Evolutionary conservation across 495 filamentous ascomycete genomes (phyloP).

Genomic region (Penicillium parvum): DNA sequence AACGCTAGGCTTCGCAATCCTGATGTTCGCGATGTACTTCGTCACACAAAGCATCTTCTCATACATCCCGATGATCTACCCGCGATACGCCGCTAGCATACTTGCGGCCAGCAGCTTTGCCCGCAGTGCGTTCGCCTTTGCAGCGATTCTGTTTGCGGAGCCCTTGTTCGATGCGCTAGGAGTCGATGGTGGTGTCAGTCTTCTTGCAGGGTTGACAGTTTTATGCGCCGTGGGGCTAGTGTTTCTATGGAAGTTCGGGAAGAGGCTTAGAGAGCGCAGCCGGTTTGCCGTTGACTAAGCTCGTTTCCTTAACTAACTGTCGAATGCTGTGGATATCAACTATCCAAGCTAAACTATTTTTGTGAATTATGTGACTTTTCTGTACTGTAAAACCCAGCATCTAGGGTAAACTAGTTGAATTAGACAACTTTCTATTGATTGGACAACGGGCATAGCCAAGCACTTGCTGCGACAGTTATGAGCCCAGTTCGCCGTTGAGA

Average conservation of each 20-base stretch:
- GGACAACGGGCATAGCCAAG: too few species aligned
- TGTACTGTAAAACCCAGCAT: too few species aligned
- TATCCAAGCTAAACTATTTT: too few species aligned
- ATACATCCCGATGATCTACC: slow-evolving; percentile 50
- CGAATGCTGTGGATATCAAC: too few species aligned
- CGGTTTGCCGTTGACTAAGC: too few species aligned
- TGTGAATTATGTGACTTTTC: too few species aligned
- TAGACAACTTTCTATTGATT: too few species aligned
- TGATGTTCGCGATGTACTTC: slow-evolving; percentile 42
- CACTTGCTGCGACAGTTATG: too few species aligned
- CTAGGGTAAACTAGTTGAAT: too few species aligned
- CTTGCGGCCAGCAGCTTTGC: slow-evolving; percentile 51
- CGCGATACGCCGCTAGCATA: slow-evolving; percentile 49
- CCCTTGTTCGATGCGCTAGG: background rate
- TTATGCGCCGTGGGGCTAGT: background rate
- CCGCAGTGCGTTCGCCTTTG: slow-evolving; percentile 35
- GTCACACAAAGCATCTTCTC: slow-evolving; percentile 54
- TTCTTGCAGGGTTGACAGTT: background rate
- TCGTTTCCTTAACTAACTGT: too few species aligned
- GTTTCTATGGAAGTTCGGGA: background rate
- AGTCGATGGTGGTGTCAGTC: background rate
- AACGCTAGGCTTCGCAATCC: slow-evolving; percentile 56
- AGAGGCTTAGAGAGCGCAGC: background rate
- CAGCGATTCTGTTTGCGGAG: background rate
- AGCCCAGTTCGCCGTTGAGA: too few species aligned